These are phyloP conservation scores for Metarhizium brunneum DNA, from an alignment of 2,329 filamentous ascomycete genomes.

Conservation along the genomic window DNA sequence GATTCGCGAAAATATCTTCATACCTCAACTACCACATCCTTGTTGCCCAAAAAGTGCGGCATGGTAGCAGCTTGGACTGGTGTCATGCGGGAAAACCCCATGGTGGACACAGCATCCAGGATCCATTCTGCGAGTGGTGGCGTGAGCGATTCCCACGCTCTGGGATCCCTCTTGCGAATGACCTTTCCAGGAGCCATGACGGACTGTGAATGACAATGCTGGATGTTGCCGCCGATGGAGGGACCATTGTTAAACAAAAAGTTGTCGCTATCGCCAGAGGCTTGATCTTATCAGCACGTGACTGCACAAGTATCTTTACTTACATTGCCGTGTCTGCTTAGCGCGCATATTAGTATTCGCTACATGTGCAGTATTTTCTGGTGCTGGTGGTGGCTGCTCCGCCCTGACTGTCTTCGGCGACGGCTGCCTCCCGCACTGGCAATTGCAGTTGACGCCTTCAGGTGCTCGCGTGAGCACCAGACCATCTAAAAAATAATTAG, in stretches of 20 bases:
- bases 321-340: not conserved
- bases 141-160: constrained; percentile 34
- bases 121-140: constrained; percentile 57
- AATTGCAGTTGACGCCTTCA: too few relatives aligned
- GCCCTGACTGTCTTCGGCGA: too few relatives aligned
- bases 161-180: constrained; percentile 33
- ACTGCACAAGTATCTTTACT: not conserved
- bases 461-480: too few relatives aligned
- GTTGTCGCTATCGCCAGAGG: constrained; percentile 8
- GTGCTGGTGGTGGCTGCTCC: too few relatives aligned
- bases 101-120: constrained; percentile 69
- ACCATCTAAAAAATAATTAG: too few relatives aligned
- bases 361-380: too few relatives aligned
- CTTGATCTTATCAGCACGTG: constrained; percentile 26
- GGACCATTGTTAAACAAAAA: not conserved
- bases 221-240: not conserved
- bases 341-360: too few relatives aligned
- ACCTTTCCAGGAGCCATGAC: constrained; percentile 24
- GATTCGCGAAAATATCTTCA: not conserved
- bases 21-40: constrained; percentile 84
- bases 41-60: constrained; percentile 79
- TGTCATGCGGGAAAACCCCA: constrained; percentile 83
- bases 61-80: constrained; percentile 92
- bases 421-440: too few relatives aligned
- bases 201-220: not conserved